Percentiles rank a stretch among this genome's conserved stretches.
Conservation (phyloP, 352 stramenopile genomes). For the Phytophthora pseudosyringae region DNA sequence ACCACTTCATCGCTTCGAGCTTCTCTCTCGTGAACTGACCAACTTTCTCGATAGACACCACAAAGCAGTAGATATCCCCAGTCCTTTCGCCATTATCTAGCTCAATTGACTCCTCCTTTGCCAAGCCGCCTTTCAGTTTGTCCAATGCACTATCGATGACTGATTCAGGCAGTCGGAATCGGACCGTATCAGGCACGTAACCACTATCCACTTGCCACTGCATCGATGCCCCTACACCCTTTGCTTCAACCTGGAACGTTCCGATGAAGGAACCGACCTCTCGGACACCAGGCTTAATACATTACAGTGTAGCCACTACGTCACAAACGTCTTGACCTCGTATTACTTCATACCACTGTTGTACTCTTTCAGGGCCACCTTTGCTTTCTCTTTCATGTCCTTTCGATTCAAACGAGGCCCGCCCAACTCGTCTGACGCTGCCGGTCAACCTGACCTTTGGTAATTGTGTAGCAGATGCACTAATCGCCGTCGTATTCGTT, state of each 20-base stretch:
- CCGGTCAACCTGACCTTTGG: neutral
- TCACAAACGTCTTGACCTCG: neutral
- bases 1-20: neutral
- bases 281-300: neutral
- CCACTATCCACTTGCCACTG: neutral
- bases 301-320: neutral
- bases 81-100: conserved; percentile 2
- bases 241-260: neutral
- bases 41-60: neutral
- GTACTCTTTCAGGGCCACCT: conserved; percentile 3
- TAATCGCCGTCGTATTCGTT: neutral
- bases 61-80: neutral
- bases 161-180: neutral
- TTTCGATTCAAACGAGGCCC: neutral
- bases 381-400: neutral
- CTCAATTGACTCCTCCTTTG: neutral
- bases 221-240: neutral
- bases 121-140: neutral
- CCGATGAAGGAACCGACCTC: neutral
- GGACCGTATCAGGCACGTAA: neutral
- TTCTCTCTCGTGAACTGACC: neutral
- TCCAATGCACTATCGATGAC: neutral
- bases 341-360: conserved; percentile 12
- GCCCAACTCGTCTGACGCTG: neutral
- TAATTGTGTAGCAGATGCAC: neutral